Percentiles rank a stretch among this genome's conserved stretches.
phyloP scores from a whole-genome alignment of 208 protist genomes.

The Crithidia thermophila region DNA sequence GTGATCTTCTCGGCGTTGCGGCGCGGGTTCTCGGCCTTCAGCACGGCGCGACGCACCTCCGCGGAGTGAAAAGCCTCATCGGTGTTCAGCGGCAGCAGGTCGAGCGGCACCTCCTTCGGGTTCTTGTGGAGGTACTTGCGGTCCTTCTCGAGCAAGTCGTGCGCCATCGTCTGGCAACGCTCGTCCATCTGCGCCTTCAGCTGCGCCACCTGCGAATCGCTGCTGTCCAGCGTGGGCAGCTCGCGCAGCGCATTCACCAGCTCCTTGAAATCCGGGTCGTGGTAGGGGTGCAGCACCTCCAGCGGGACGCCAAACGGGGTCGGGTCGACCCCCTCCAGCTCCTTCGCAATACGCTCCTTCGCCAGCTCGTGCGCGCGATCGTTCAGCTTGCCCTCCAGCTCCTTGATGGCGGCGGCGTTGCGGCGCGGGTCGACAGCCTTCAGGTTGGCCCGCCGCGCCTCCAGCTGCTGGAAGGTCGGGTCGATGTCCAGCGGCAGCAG shows the following conservation, averaged over 20 bases:
- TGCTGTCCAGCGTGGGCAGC: constrained; percentile 23
- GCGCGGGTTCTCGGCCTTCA: constrained; percentile 24
- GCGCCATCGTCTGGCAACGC: constrained; percentile 58
- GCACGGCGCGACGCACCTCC: constrained; percentile 34
- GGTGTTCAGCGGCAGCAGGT: constrained; percentile 36
- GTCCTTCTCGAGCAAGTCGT: constrained; percentile 41
- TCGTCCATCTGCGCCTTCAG: constrained; percentile 54
- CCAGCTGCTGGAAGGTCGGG: constrained; percentile 53
- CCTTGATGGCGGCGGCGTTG: constrained; percentile 40
- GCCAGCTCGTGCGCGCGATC: constrained; percentile 52
- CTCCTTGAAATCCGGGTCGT: constrained; percentile 30
- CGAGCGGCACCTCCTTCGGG: constrained; percentile 44
- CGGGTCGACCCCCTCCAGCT: constrained; percentile 42
- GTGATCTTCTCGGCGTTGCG: constrained; percentile 53
- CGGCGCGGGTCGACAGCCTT: constrained; percentile 39
- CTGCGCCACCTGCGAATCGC: constrained; percentile 16
- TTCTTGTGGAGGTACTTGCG: constrained; percentile 45
- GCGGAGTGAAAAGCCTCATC: constrained; percentile 39
- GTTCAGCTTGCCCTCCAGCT: constrained; percentile 41
- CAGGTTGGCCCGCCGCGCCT: constrained; percentile 50
- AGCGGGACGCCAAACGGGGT: constrained; percentile 47
- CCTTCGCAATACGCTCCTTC: constrained; percentile 26
- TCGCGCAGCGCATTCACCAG: constrained; percentile 26
- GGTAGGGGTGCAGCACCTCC: constrained; percentile 46
- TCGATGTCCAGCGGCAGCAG: constrained; percentile 54